Conservation (phyloP, 2,329 filamentous ascomycete species). For the Macrophomina tecta region DNA sequence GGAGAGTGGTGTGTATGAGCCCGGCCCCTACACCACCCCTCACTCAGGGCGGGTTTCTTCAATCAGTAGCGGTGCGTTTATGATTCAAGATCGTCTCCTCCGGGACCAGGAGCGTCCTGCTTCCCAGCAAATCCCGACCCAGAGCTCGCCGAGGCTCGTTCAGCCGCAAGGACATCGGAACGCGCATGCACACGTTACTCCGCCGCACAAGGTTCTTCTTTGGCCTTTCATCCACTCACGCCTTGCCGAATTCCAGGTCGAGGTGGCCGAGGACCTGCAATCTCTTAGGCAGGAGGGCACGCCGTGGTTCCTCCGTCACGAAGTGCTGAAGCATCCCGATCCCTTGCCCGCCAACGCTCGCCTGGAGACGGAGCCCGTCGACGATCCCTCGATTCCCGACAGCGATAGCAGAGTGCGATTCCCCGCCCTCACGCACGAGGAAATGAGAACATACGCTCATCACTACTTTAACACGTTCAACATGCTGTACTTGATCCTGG, state of each 20-base stretch:
- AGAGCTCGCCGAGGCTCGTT: neutral
- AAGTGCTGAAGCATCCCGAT: conserved; percentile 21
- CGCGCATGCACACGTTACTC: conserved; percentile 27
- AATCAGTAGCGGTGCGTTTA: conserved; percentile 10
- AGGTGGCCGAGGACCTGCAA: conserved; percentile 26
- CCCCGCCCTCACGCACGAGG: conserved; percentile 23
- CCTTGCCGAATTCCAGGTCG: conserved; percentile 15
- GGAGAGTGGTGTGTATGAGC: conserved; percentile 8
- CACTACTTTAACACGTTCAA: conserved; percentile 30
- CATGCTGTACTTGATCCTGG: conserved; percentile 28
- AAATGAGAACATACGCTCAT: conserved; percentile 27
- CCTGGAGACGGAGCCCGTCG: conserved; percentile 3
- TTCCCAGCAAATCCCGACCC: neutral
- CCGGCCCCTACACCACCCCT: conserved; percentile 3
- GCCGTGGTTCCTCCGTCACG: conserved; percentile 29
- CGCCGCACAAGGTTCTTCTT: conserved; percentile 32
- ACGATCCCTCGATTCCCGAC: neutral
- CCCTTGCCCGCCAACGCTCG: conserved; percentile 33
- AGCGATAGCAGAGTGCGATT: conserved; percentile 16
- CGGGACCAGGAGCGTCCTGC: conserved; percentile 7
- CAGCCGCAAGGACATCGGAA: neutral
- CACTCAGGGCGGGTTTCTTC: conserved; percentile 26
- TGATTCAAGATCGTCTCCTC: neutral
- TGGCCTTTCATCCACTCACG: conserved; percentile 31
- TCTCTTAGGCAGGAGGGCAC: conserved; percentile 26